These are phyloP conservation scores for Ogataea wickerhamii DNA, from an alignment of 805 yeast species.

Conservation along the genomic window DNA sequence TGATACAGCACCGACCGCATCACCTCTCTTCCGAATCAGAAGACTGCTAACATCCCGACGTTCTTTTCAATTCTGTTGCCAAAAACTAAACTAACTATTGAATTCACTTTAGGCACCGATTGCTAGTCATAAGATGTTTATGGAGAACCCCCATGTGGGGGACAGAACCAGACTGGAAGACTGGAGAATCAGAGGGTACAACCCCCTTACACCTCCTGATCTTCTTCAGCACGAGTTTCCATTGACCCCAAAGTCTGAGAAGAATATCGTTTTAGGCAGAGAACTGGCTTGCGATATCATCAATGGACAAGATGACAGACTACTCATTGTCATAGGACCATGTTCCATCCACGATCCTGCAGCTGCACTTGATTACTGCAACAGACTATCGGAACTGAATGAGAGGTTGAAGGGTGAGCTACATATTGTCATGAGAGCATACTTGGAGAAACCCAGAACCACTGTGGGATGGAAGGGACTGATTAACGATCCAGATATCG, in stretches of 20 bases:
- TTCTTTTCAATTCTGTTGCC: no score
- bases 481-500: constrained; percentile 95
- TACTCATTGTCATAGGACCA: constrained; percentile 91
- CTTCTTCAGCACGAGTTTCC: constrained; percentile 83
- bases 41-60: no score
- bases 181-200: constrained; percentile 83
- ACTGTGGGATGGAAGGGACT: constrained; percentile 99
- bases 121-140: constrained; percentile 56
- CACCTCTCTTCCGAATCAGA: no score
- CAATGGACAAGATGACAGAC: constrained; percentile 80
- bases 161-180: constrained; percentile 76
- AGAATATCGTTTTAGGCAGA: constrained; percentile 72
- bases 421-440: constrained; percentile 92
- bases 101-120: constrained; percentile 22
- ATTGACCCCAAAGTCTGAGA: constrained; percentile 54
- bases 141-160: constrained; percentile 78
- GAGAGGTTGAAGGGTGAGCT: constrained; percentile 70
- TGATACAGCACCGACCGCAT: no score
- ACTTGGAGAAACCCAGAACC: constrained; percentile 96
- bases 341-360: constrained; percentile 94
- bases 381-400: constrained; percentile 53
- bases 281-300: constrained; percentile 68
- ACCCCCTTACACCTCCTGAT: constrained; percentile 94
- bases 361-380: constrained; percentile 88
- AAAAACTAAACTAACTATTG: no score